Evolutionary conservation across 192 early-diverging fungal genomes (phyloP).

Genomic region (Rhizoclosmatium globosum): DNA sequence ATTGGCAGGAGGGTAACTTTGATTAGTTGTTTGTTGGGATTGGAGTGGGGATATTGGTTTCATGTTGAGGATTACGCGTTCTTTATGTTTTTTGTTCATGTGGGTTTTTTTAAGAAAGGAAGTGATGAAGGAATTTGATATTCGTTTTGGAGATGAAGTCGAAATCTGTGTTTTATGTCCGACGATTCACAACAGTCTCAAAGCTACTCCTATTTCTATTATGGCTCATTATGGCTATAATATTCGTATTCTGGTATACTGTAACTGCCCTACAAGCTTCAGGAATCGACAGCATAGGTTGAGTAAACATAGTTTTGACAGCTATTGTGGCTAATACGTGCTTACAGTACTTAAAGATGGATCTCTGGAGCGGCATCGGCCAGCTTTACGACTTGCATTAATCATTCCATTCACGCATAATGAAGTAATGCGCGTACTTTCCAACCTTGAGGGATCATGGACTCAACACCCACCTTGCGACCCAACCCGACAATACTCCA

Average conservation of each 20-base stretch:
- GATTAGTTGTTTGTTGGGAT: constrained; percentile 21
- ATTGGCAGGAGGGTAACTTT: constrained; percentile 44
- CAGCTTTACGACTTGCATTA: constrained; percentile 32
- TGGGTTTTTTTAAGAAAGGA: neutral
- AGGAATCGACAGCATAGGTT: neutral
- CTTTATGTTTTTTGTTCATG: neutral
- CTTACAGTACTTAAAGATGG: constrained; percentile 26
- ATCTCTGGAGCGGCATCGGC: constrained; percentile 22
- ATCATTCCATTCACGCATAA: constrained; percentile 38
- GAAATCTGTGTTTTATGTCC: neutral
- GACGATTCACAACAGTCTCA: constrained; percentile 3
- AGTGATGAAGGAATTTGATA: neutral
- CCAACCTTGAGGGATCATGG: constrained; percentile 36
- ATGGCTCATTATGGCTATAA: constrained; percentile 4
- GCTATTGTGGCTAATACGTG: neutral
- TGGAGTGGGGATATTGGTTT: constrained; percentile 3
- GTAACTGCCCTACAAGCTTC: neutral
- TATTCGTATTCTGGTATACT: neutral
- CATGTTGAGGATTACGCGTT: neutral
- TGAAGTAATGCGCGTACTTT: constrained; percentile 24
- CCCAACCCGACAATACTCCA: neutral
- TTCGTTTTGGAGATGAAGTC: neutral
- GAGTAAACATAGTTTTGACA: neutral
- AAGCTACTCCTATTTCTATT: constrained; percentile 18
- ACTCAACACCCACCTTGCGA: constrained; percentile 31